phyloP scores from a whole-genome alignment of 108 stramenopile species.

The Cyclotella sp. region DNA sequence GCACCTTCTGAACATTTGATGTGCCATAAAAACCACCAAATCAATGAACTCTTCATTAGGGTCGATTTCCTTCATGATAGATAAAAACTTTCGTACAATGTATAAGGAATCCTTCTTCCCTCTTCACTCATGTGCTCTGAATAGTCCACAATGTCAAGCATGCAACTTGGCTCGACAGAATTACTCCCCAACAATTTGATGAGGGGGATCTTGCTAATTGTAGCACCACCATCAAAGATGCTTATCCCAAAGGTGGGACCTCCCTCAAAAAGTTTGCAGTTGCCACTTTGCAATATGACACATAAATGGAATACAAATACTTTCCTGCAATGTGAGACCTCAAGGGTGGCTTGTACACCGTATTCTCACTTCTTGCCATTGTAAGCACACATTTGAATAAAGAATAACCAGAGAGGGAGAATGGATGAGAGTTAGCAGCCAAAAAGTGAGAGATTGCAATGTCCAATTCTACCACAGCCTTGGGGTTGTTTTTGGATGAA shows the following conservation, averaged over 20 bases:
- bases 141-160: too few species aligned
- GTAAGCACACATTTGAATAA: conserved; percentile 1
- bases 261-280: too few species aligned
- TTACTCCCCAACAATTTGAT: not conserved
- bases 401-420: not conserved
- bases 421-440: too few species aligned
- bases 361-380: not conserved
- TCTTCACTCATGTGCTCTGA: too few species aligned
- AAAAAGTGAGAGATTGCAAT: too few species aligned
- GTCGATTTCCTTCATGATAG: conserved; percentile 2
- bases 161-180: not conserved
- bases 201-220: too few species aligned
- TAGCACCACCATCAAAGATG: conserved; percentile 11
- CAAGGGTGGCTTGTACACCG: not conserved
- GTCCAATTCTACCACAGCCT: not conserved
- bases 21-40: conserved; percentile 14
- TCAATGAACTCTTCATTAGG: not conserved
- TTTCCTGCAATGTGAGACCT: not conserved
- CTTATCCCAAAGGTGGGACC: too few species aligned
- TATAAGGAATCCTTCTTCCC: conserved; percentile 20
- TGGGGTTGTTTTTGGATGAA: not conserved
- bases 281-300: not conserved
- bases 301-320: not conserved
- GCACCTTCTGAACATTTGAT: not conserved
- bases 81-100: not conserved